Evolutionary conservation across 2,329 filamentous ascomycete genomes (phyloP).

Genomic region (Curvularia sp.): DNA sequence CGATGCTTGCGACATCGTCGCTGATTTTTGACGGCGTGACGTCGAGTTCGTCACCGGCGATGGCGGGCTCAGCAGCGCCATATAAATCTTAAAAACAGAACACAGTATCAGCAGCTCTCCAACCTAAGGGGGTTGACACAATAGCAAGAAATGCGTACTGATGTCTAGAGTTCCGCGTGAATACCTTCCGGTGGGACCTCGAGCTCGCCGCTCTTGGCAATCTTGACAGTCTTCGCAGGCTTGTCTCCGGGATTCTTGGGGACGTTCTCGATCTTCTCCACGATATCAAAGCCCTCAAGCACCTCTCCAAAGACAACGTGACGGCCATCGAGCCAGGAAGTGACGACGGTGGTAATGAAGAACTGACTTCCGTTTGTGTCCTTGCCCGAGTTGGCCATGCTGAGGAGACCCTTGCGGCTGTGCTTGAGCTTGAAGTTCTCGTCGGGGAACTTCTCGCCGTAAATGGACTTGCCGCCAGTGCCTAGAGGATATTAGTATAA

Average conservation of each 20-base stretch:
- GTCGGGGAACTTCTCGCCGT: slow-evolving; percentile 81
- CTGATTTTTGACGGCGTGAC: slow-evolving; percentile 36
- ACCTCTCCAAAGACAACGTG: slow-evolving; percentile 92
- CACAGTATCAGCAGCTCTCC: slow-evolving; percentile 55
- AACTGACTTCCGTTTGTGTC: slow-evolving; percentile 79
- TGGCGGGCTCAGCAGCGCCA: slow-evolving; percentile 53
- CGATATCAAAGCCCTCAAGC: slow-evolving; percentile 81
- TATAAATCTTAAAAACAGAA: slow-evolving; percentile 53
- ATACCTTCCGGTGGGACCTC: slow-evolving; percentile 90
- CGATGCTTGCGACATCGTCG: slow-evolving; percentile 39
- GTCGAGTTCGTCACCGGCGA: slow-evolving; percentile 54
- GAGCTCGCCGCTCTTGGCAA: slow-evolving; percentile 83
- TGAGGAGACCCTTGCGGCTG: slow-evolving; percentile 81
- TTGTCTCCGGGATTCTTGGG: slow-evolving; percentile 72
- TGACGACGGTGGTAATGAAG: slow-evolving; percentile 87
- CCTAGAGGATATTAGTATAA: background rate
- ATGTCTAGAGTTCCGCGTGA: slow-evolving; percentile 81
- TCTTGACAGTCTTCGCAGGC: slow-evolving; percentile 74
- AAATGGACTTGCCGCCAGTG: slow-evolving; percentile 88
- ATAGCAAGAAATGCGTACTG: slow-evolving; percentile 22
- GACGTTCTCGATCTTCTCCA: slow-evolving; percentile 78
- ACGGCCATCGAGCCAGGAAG: slow-evolving; percentile 80
- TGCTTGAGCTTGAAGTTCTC: slow-evolving; percentile 97
- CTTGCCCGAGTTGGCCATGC: slow-evolving; percentile 74
- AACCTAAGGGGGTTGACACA: slow-evolving; percentile 32